These are phyloP conservation scores for Brassica cretica DNA, from an alignment of 345 rosid species.

Conservation along the genomic window DNA sequence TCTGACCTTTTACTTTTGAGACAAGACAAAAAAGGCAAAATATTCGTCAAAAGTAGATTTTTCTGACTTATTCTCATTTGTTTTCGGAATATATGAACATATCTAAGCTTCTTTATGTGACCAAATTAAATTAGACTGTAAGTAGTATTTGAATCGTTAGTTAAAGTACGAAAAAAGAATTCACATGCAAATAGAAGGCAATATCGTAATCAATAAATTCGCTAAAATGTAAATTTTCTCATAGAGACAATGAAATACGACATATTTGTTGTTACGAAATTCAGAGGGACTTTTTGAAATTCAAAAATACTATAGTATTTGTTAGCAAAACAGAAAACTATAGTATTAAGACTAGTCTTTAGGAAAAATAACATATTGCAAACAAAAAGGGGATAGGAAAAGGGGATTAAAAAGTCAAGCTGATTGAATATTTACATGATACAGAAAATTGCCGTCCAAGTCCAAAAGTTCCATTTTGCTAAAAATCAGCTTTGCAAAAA, in stretches of 20 bases:
- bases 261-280: not conserved
- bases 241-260: not conserved
- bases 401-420: slow-evolving; percentile 15
- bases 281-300: not conserved
- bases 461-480: not conserved
- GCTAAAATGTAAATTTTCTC: slow-evolving; percentile 11
- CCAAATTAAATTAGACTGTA: slow-evolving; percentile 9
- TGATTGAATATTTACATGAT: slow-evolving; percentile 30
- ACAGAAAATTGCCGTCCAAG: slow-evolving; percentile 27
- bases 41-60: slow-evolving; percentile 1
- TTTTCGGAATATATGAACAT: slow-evolving; percentile 1
- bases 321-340: not conserved
- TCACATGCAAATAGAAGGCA: slow-evolving; percentile 4
- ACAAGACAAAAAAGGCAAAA: not conserved
- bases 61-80: slow-evolving; percentile 25
- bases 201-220: not conserved
- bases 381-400: not conserved
- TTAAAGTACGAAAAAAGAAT: slow-evolving; percentile 1
- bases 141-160: slow-evolving; percentile 12
- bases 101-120: not conserved
- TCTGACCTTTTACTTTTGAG: not conserved
- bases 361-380: not conserved
- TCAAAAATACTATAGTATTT: not conserved
- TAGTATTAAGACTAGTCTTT: slow-evolving; percentile 17
- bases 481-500: not conserved